Conservation (phyloP, 2,329 filamentous ascomycete species). For the Beauveria rudraprayagi region DNA sequence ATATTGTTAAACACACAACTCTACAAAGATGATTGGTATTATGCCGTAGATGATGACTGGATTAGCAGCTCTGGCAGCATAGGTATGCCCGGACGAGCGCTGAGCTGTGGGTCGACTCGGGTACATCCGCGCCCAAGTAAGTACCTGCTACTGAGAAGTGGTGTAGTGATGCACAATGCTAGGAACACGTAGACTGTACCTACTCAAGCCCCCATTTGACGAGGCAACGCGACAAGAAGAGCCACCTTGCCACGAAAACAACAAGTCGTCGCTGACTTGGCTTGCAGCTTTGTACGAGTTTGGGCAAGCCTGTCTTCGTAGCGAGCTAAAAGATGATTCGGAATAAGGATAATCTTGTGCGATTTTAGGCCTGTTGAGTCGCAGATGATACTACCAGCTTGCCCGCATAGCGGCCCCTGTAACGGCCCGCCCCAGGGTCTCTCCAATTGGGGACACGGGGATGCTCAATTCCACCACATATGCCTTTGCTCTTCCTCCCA, state of each 20-base stretch:
- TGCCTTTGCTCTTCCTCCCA: neutral
- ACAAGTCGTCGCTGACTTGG: too few relatives aligned
- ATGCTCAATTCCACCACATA: neutral
- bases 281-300: too few relatives aligned
- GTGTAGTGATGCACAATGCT: neutral
- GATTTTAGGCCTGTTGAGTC: too few relatives aligned
- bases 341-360: too few relatives aligned
- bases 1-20: too few relatives aligned
- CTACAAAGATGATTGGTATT: neutral
- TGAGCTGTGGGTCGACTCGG: neutral
- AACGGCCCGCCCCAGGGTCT: too few relatives aligned
- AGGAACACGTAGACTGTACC: neutral
- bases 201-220: too few relatives aligned
- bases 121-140: neutral
- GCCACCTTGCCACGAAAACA: constrained; percentile 1
- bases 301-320: too few relatives aligned
- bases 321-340: too few relatives aligned
- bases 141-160: neutral
- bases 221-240: constrained; percentile 3
- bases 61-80: neutral
- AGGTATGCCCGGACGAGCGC: neutral
- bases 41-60: neutral
- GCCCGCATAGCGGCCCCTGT: too few relatives aligned
- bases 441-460: too few relatives aligned
- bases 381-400: too few relatives aligned